Percentiles rank a stretch among this genome's conserved stretches.
These are phyloP conservation scores for Raphanus hybrid DNA, from an alignment of 441 rosid species.

Conservation along the genomic window DNA sequence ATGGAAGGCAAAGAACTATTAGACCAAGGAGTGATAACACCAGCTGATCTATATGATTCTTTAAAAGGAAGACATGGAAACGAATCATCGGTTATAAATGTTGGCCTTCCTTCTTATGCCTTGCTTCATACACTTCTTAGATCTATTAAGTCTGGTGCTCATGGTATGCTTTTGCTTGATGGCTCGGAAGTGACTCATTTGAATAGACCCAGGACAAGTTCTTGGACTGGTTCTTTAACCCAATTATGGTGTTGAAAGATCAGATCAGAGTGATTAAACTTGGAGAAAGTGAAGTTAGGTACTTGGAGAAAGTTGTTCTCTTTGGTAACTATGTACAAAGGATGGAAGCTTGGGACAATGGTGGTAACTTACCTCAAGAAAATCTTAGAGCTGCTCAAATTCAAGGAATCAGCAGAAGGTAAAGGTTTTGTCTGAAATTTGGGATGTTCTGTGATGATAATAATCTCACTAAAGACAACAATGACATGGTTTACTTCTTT, in stretches of 20 bases:
- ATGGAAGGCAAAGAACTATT: conserved; percentile 70
- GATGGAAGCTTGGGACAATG: conserved; percentile 69
- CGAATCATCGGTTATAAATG: conserved; percentile 54
- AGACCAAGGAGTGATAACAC: conserved; percentile 56
- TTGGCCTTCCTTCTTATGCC: conserved; percentile 73
- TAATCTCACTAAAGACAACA: no score
- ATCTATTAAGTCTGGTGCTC: conserved; percentile 68
- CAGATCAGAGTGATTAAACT: conserved; percentile 65
- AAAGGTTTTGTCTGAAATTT: neutral
- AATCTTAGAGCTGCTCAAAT: conserved; percentile 79
- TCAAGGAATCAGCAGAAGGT: conserved; percentile 89
- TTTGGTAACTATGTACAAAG: conserved; percentile 54
- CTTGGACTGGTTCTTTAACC: conserved; percentile 83
- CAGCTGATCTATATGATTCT: conserved; percentile 56
- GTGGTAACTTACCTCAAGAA: conserved; percentile 51
- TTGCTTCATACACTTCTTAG: conserved; percentile 57
- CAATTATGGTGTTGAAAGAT: conserved; percentile 74
- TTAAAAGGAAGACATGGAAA: conserved; percentile 56
- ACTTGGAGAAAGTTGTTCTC: conserved; percentile 66
- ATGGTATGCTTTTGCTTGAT: conserved; percentile 65
- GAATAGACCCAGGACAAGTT: conserved; percentile 80
- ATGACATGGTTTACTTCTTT: neutral
- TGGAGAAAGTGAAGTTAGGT: conserved; percentile 62
- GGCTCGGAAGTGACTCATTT: conserved; percentile 63
- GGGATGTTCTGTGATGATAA: no score